Base-by-base conservation (phyloP, 225 moss, liverwort and hornwort species). In the Antitrichia curtipendula region DNA sequence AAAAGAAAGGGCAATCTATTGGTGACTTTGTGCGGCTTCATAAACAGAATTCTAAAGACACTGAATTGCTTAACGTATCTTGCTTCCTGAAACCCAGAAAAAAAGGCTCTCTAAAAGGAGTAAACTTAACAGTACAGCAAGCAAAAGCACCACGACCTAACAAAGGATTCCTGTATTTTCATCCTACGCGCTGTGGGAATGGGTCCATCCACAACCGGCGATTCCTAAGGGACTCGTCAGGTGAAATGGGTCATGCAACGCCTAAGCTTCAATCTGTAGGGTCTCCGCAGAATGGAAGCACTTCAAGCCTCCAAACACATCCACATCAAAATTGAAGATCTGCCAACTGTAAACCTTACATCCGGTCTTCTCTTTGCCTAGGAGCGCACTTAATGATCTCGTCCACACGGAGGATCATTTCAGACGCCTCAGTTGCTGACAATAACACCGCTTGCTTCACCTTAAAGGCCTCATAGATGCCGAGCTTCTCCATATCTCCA, bases 321-420 rank as follows among this genome's bases (percentile, higher is more conserved):
- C 31, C 45, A 41, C 75, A 27, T 45, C 47, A 83, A 78, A 60
- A 83, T 54, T 27, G n/a, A 58, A 38, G 19, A n/a, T 36, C 79
- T 34, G n/a, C 57, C 36, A 41, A 52, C 62, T 20, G 13, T 2
- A 27, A 36, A 12, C n/a, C 71, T 92, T 93, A 96, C 96, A 98
- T 98, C 72, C 96, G 93, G 82, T 98, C 99, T 89, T 99, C 99
- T 89, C 99, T 92, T 92, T 97, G 97, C 87, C 97, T 88, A 47
- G 97, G 99, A 83, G 99, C 97, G 91, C 97, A 99, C 89, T 95
- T 97, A 52, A 99, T 97, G 47, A 99, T 99, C 95, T 99, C 99
- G 69, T 99, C 99, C 82, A 99, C 99, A n/a, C 96, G 96, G 36
- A 99, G 90, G 40, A 99, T 99, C 97, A 99, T 99, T 88, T 99